These are phyloP conservation scores for Wickerhamiella qilinensis DNA, from an alignment of 805 yeast genomes.

Conservation along the genomic window DNA sequence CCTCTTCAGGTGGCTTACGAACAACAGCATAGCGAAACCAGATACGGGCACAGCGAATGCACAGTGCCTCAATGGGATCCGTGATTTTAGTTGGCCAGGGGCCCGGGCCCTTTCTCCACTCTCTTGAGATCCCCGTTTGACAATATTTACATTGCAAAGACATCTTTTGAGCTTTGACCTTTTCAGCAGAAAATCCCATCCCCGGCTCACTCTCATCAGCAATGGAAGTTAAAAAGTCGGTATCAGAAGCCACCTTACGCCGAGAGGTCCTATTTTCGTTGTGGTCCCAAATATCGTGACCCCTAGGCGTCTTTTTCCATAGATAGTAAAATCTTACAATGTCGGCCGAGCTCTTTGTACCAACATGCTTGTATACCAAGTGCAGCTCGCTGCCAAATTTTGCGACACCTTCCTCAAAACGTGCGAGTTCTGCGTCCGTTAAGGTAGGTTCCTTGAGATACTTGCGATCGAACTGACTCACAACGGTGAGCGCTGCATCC, in stretches of 20 bases:
- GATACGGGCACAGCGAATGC: conserved; percentile 72
- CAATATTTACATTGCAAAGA: conserved; percentile 60
- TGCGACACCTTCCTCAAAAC: conserved; percentile 61
- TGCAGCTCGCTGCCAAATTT: conserved; percentile 64
- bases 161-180: conserved; percentile 26
- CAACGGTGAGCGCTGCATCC: conserved; percentile 31
- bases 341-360: conserved; percentile 57
- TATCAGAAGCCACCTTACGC: conserved; percentile 20
- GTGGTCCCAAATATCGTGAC: conserved; percentile 69
- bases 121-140: conserved; percentile 33
- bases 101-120: conserved; percentile 65
- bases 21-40: conserved; percentile 82
- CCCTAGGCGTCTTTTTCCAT: conserved; percentile 78
- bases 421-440: conserved; percentile 38
- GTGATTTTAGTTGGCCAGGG: conserved; percentile 25
- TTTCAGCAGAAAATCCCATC: conserved; percentile 46
- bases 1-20: conserved; percentile 71
- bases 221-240: conserved; percentile 29
- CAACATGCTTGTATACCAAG: conserved; percentile 57
- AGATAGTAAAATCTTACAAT: conserved; percentile 74
- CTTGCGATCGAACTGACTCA: conserved; percentile 35
- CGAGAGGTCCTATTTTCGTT: conserved; percentile 54
- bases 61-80: conserved; percentile 40
- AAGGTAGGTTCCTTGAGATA: conserved; percentile 66
- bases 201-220: conserved; percentile 52